Evolutionary conservation across 1,139 yeast species (phyloP), one percentile per base, ranked within the genome.

Genomic region (Maudiozyma humilis): DNA sequence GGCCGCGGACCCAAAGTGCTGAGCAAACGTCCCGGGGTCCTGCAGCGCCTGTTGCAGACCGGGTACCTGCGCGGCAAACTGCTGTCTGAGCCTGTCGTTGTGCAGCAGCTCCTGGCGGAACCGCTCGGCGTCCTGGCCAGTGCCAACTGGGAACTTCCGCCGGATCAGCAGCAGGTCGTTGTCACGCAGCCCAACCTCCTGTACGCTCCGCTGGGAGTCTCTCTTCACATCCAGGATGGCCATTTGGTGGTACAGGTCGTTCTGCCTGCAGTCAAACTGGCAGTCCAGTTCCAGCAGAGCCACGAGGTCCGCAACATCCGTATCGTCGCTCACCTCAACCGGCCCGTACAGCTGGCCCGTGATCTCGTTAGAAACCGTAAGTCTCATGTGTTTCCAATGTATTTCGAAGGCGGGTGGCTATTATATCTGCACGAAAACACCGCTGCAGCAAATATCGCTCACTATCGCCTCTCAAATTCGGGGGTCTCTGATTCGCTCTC

Each of bases 241-340:
- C 43, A 75, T 75, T 50, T 80, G 70, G 53, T 68, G 69, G 27
- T 68, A 60, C 42, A 84, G 55, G 13, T 71, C 62, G 57, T 81
- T 85, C 18, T 65, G 55, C 0, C 53, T 50, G 2, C 76, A 68
- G 5, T 69, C 68, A 32, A 82, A 71, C 19, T 69, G 73, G 17
- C 87, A 75, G 56, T 88, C 96, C 2, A 87, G 80, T 51, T 81
- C 87, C 5, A 89, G 62, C 51, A 83, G 80, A 0, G 94, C 95
- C 48, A 77, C 72, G 54, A 89, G 74, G 60, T 88, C 96, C 13
- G 63, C 72, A 7, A 87, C 61, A 0, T 77, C 60, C 69, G 88
- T 74, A 16, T 82, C 82, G 1, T 69, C 75, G 2, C 88, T 77
- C 23, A 65, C 51, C 36, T 67, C 70, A 3, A 66, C 45, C 1